Conservation (phyloP, 2,329 filamentous ascomycete species). For the Dissoconium aciculare region DNA sequence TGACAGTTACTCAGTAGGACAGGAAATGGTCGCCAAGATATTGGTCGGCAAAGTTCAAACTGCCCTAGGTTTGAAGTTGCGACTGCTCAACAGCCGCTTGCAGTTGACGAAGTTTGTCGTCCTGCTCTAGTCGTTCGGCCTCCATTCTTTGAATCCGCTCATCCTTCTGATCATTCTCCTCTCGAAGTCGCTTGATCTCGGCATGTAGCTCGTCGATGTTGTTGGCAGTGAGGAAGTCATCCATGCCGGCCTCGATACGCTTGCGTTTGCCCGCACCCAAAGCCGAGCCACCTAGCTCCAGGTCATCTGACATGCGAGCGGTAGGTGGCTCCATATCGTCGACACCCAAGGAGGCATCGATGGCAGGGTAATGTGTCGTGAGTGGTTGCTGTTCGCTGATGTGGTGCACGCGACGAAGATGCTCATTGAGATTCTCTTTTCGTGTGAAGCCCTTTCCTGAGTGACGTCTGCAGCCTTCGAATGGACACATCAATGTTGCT, state of each 20-base stretch:
- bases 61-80: conserved; percentile 4
- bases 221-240: not conserved
- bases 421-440: conserved; percentile 87
- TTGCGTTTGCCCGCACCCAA: conserved; percentile 5
- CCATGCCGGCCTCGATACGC: conserved; percentile 5
- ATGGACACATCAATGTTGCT: conserved; percentile 74
- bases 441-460: conserved; percentile 80
- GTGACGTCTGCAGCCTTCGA: conserved; percentile 75
- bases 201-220: conserved; percentile 22
- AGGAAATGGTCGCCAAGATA: too few relatives aligned
- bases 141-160: conserved; percentile 17
- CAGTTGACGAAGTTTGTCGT: conserved; percentile 5
- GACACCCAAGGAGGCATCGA: conserved; percentile 8
- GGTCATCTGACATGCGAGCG: conserved; percentile 2
- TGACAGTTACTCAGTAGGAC: too few relatives aligned
- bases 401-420: conserved; percentile 70
- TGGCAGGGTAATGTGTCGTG: conserved; percentile 3
- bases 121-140: conserved; percentile 5
- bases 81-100: conserved; percentile 7
- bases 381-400: conserved; percentile 12
- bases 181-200: conserved; percentile 28
- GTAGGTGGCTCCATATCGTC: conserved; percentile 11
- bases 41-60: too few relatives aligned
- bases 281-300: conserved; percentile 1
- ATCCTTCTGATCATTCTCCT: conserved; percentile 30